Evolutionary conservation across 129 eudicot species (phyloP), one percentile per base, ranked within the genome.

Genomic region (Centaurea solstitialis): DNA sequence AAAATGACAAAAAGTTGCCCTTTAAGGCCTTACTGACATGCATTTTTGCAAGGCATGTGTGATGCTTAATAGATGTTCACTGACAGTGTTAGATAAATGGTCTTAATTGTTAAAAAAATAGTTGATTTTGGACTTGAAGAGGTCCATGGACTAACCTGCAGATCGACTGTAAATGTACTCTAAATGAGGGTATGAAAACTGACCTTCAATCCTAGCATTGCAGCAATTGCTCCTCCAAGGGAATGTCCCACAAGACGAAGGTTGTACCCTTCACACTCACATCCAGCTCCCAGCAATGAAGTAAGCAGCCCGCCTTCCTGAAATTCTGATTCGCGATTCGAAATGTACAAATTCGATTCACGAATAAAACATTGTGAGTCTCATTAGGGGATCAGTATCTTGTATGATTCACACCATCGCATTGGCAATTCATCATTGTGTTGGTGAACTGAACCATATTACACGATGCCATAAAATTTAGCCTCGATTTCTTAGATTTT

Each of bases 171-270:
- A 53, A 22, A 8, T 13, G 70, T 39, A 39, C 37, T 53, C 35
- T 22, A 57, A 39, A 53, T 69, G 7, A 38, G n/a, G 38, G 7
- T 24, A 24, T 35, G 62, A 59, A 15, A 2, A 13, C 74, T 21
- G 82, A 89, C 97, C 91, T 82, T 86, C 40, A 91, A 21, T 70
- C 93, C 97, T 35, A 91, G 85, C 77, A 91, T 67, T 62, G 97
- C 89, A 71, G 90, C 85, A 73, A 91, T 91, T 71, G 97, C 85
- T 77, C 93, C 97, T 66, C 93, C 97, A 87, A 91, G 97, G 76
- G 97, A 91, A 76, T 91, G 97, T 13, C 97, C 97, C 73, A 89
- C 97, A 21, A 91, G 65, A 30, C 88, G 90, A 71, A 91, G 78
- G 74, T 75, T 74, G 30, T 91, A 91, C 18, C 93, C 90, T 24